phyloP scores from a whole-genome alignment of 805 yeast genomes.

The Pichia sporocuriosa region DNA sequence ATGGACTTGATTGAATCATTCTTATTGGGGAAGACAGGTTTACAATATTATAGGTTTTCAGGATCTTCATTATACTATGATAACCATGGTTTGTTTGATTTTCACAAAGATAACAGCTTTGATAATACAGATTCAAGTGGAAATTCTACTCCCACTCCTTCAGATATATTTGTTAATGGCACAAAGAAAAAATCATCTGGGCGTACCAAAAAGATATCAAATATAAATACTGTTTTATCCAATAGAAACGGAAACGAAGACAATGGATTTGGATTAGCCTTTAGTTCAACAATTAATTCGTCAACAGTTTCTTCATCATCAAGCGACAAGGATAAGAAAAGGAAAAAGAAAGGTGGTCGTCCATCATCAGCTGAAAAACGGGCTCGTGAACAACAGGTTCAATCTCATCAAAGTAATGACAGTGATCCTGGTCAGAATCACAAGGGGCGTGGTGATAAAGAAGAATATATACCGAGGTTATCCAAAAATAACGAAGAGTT shows the following conservation, averaged over 20 bases:
- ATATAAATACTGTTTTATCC: neutral
- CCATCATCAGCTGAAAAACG: conserved; percentile 8
- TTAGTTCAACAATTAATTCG: too few relatives aligned
- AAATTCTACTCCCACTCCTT: neutral
- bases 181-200: conserved; percentile 5
- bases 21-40: conserved; percentile 56
- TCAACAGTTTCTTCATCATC: neutral
- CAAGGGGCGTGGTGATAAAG: conserved; percentile 14
- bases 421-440: conserved; percentile 1
- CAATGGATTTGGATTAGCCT: too few relatives aligned
- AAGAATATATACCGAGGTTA: conserved; percentile 27
- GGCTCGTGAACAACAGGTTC: conserved; percentile 5
- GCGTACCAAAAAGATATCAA: conserved; percentile 2
- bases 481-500: conserved; percentile 28
- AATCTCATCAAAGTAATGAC: neutral
- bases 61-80: conserved; percentile 46
- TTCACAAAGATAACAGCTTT: conserved; percentile 15
- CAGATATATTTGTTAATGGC: neutral
- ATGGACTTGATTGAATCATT: conserved; percentile 74
- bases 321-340: neutral
- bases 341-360: conserved; percentile 7
- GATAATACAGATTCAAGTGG: conserved; percentile 7
- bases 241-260: too few relatives aligned
- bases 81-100: conserved; percentile 28
- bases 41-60: conserved; percentile 60